Evolutionary conservation across 495 filamentous ascomycete species (phyloP).

Genomic region (Alectoria sarmentosa): DNA sequence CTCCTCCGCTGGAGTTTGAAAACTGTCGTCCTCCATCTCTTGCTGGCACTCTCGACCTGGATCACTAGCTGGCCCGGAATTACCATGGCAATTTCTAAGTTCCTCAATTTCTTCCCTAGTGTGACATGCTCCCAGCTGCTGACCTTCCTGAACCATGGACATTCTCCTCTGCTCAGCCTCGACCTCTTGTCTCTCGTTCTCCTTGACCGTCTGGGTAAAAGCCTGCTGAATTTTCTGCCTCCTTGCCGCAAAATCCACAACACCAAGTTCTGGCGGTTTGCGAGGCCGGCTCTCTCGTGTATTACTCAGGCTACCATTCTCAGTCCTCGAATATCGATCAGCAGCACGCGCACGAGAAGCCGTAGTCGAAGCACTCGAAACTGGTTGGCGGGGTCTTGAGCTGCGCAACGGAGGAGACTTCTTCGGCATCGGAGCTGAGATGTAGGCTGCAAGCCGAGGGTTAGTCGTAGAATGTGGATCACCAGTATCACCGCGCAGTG

Average conservation of each 20-base stretch:
- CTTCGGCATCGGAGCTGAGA: conserved; percentile 53
- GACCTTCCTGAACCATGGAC: conserved; percentile 38
- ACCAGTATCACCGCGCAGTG: conserved; percentile 32
- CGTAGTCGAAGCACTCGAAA: conserved; percentile 63
- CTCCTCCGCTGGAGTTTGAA: conserved; percentile 20
- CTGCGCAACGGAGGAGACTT: conserved; percentile 73
- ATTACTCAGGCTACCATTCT: conserved; percentile 32
- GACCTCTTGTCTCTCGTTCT: conserved; percentile 52
- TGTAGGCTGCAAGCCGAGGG: conserved; percentile 56
- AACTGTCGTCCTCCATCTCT: conserved; percentile 8
- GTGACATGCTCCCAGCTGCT: conserved; percentile 35
- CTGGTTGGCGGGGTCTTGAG: conserved; percentile 71
- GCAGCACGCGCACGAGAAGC: conserved; percentile 55
- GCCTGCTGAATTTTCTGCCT: conserved; percentile 72
- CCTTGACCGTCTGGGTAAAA: conserved; percentile 68
- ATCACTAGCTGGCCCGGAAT: neutral
- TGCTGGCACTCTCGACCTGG: neutral
- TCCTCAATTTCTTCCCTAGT: conserved; percentile 31
- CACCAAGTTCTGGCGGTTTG: conserved; percentile 50
- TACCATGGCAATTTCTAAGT: conserved; percentile 19
- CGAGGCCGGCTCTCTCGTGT: conserved; percentile 38
- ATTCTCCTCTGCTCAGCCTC: conserved; percentile 28
- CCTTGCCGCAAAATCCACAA: conserved; percentile 71
- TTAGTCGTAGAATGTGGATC: conserved; percentile 34
- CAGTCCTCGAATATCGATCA: conserved; percentile 41